phyloP scores from a whole-genome alignment of 805 yeast species.

The Nakazawaea ernobii region DNA sequence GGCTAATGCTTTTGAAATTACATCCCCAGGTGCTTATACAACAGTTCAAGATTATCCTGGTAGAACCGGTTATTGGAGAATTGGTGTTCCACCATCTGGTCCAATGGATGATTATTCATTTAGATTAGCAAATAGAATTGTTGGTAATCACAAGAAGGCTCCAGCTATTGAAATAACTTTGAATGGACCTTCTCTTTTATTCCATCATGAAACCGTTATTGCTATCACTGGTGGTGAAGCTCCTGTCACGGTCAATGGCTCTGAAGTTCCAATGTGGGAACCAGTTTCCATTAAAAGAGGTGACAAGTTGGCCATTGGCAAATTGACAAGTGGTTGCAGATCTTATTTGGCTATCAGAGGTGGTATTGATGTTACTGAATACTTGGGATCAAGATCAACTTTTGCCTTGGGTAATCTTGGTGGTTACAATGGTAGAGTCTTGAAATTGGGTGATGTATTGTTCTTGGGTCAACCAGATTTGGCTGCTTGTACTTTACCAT shows the following conservation, averaged over 20 bases:
- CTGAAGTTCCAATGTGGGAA: conserved; percentile 53
- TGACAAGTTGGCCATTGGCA: conserved; percentile 75
- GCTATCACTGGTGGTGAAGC: conserved; percentile 86
- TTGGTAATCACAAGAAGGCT: conserved; percentile 75
- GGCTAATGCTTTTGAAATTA: conserved; percentile 80
- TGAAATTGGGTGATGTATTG: conserved; percentile 88
- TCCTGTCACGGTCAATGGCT: conserved; percentile 61
- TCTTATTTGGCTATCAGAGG: conserved; percentile 86
- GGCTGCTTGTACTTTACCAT: conserved; percentile 62
- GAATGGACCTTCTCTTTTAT: conserved; percentile 77
- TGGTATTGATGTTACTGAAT: conserved; percentile 91
- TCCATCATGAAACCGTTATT: conserved; percentile 75
- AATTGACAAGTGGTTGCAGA: conserved; percentile 78
- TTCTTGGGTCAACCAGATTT: conserved; percentile 77
- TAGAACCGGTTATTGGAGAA: conserved; percentile 77
- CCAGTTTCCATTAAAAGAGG: conserved; percentile 73
- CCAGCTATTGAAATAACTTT: conserved; percentile 91
- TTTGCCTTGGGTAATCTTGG: conserved; percentile 93
- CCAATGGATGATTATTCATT: conserved; percentile 95
- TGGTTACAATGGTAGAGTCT: conserved; percentile 88
- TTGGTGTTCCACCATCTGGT: conserved; percentile 98
- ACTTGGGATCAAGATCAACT: conserved; percentile 93
- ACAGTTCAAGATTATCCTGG: conserved; percentile 96
- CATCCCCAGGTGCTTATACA: conserved; percentile 90
- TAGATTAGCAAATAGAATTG: conserved; percentile 83